Evolutionary conservation across 2,329 filamentous ascomycete genomes (phyloP), one percentile per base, ranked within the genome.

Genomic region (Talaromyces sp.): DNA sequence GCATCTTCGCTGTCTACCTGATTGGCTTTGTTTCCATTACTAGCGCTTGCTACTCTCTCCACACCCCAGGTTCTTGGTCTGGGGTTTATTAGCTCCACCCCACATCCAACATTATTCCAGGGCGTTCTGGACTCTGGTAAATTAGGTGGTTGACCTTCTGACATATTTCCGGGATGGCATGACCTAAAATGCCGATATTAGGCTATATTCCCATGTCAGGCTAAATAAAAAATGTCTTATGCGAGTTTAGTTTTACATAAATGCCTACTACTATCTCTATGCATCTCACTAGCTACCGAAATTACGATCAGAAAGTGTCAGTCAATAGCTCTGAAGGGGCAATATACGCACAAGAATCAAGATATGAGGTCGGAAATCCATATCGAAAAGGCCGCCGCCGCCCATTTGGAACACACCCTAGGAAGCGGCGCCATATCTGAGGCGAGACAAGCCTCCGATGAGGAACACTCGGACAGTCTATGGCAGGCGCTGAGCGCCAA

Each of bases 401-500:
- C 67, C 50, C 69, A 70, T 65, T 66, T 70, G 18, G 69, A 70
- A 63, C 67, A 69, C 42, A 67, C 68, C 9, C 50, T 70, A 16
- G 69, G 69, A 34, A 62, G 64, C 3, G 68, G 68, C 27, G 69
- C 68, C 12, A 72, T 78, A 59, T 64, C 71, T n/a, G 76, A 76
- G 71, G 78, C 77, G 4, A 77, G 75, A 65, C 68, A 70, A 23
- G 78, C 78, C 1, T 74, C 78, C 7, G 73, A 78, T 34, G 79
- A 79, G 67, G 78, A 80, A 63, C 87, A 86, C 67, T 82, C 79
- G 14, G 91, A 91, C 88, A 89, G 83, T 55, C 79, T 96, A 62
- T 72, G 84, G 73, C 86, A 96, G 78, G 92, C 91, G 64, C 82
- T 96, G 73, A 87, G 82, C 70, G 82, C 94, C 30, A 96, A 96